Evolutionary conservation across 1,284 basidiomycete genomes (phyloP), one percentile per base, ranked within the genome.

Genomic region (Fomitopsis schrenkii): DNA sequence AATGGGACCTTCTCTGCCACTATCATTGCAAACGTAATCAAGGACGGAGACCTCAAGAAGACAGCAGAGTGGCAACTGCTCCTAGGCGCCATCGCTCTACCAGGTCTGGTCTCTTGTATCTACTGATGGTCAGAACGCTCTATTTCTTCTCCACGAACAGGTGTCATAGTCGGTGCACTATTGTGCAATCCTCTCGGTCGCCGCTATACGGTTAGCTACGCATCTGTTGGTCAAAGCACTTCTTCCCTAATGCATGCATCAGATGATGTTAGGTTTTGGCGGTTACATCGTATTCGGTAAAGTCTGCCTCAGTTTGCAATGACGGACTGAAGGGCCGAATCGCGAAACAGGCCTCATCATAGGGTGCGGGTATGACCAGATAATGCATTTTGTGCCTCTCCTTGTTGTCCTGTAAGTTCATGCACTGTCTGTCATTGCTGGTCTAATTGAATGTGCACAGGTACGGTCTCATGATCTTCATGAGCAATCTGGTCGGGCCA

Each of bases 21-120:
- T 2, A 87, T 88, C 59, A 86, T 88, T 36, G 79, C 84, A 4
- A 82, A 79, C 60, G 79, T 87, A 33, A 84, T 85, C 61, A 64
- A 83, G 61, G 68, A 83, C 59, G 76, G 80, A 14, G 75, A 81
- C 67, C 77, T 89, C 72, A 83, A 84, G 74, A 64, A 71, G 63
- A 88, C 82, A 1, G 87, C 84, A 2, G 88, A 91, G 70, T 93
- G 84, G 80, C 89, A 90, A 68, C 79, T 92, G n/a, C 77, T 93
- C 7, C 80, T 93, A 15, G 84, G 84, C 19, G 70, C 83, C 2
- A 83, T 94, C 55, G 82, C 90, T 0, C 75, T 93, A 4, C 91
- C 91, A 9, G 91, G 89, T 58, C 42, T 10, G 63, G 45, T 22
- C 19, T 8, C 5, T n/a, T 50, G 28, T 33, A 15, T 28, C 15